Percentiles rank a stretch among this genome's conserved stretches.
phyloP scores from a whole-genome alignment of 768 basidiomycete genomes.

The Botryobasidium botryosum region DNA sequence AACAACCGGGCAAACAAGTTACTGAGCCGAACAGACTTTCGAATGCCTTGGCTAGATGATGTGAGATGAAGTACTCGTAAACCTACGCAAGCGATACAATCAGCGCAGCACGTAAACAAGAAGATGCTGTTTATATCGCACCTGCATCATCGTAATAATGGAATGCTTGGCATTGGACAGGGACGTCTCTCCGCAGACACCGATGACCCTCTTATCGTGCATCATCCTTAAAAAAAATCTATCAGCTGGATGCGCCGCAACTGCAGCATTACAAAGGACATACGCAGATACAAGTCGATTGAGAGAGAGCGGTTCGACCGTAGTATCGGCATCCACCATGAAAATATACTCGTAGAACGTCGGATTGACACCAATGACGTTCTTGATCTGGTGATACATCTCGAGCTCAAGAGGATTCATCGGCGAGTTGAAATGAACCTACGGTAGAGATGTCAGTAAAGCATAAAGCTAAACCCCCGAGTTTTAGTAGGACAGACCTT shows the following conservation, averaged over 20 bases:
- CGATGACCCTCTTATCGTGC: conserved; percentile 86
- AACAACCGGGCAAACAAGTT: conserved; percentile 97
- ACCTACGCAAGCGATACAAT: conserved; percentile 31
- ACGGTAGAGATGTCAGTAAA: not conserved
- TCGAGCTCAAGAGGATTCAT: conserved; percentile 97
- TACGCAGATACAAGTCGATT: conserved; percentile 89
- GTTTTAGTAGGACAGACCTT: conserved; percentile 36
- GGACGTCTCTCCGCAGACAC: conserved; percentile 89
- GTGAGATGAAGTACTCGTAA: conserved; percentile 98
- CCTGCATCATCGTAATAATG: conserved; percentile 94
- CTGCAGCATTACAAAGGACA: conserved; percentile 21
- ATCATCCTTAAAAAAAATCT: conserved; percentile 55
- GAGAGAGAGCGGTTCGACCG: conserved; percentile 70
- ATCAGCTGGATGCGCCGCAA: not conserved
- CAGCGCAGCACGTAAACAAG: not conserved
- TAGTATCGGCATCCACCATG: conserved; percentile 90
- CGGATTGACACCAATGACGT: conserved; percentile 97
- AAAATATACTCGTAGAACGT: conserved; percentile 95
- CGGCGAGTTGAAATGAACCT: conserved; percentile 92
- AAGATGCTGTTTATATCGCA: too few relatives aligned
- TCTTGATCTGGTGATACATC: conserved; percentile 99
- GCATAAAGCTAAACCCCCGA: not conserved
- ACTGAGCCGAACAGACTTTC: conserved; percentile 94
- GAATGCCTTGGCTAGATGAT: conserved; percentile 97
- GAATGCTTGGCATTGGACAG: conserved; percentile 90